phyloP scores from a whole-genome alignment of 2,329 filamentous ascomycete genomes.

The Xylariaceae sp. region DNA sequence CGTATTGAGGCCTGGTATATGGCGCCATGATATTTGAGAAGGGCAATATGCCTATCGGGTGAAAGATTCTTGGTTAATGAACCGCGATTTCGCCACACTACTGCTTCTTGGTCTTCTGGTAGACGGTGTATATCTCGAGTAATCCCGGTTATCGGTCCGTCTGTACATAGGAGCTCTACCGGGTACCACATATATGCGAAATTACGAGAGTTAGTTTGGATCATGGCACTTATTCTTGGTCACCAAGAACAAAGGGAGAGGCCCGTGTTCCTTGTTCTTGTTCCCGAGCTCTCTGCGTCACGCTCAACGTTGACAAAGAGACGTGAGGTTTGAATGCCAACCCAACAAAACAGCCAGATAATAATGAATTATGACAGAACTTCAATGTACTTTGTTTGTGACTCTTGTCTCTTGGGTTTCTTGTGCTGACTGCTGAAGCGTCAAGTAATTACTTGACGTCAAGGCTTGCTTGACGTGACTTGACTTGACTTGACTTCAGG shows the following conservation, averaged over 20 bases:
- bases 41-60: background rate
- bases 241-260: background rate
- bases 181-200: background rate
- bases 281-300: background rate
- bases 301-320: background rate
- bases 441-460: too few species aligned
- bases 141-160: too few species aligned
- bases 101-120: background rate
- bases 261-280: background rate
- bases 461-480: too few species aligned
- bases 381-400: background rate
- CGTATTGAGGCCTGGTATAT: background rate
- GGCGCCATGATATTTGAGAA: background rate
- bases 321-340: background rate
- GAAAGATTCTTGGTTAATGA: background rate
- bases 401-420: background rate
- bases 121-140: background rate
- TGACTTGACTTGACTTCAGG: too few species aligned
- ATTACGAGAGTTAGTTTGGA: background rate
- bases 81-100: background rate
- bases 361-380: background rate
- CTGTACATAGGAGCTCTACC: too few species aligned
- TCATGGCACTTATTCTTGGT: background rate
- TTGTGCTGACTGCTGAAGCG: background rate
- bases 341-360: background rate